Evolutionary conservation across 345 rosid genomes (phyloP), one percentile per base, ranked within the genome.

Genomic region (Punica granatum): DNA sequence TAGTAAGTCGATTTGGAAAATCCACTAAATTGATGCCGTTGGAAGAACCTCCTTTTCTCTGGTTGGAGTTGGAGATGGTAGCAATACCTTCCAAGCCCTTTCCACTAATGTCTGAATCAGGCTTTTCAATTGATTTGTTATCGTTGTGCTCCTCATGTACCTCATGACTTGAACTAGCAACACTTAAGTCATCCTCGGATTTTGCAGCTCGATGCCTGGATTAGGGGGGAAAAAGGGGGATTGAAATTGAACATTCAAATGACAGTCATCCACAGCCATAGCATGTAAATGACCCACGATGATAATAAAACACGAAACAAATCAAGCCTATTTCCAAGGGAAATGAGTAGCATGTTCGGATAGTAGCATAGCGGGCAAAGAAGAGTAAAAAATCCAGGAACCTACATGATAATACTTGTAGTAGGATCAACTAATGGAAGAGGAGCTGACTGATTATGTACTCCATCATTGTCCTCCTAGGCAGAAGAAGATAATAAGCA

Each of bases 181-280:
- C 65, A 69, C 85, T 76, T 60, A 79, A 82, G 65, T 94, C 96
- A 74, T 91, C 96, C 76, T 88, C 96, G 28, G 86, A 89, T 76
- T 77, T 91, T 54, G 84, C 89, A 63, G 60, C 30, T 71, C 71
- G 63, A 44, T 71, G 4, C 66, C 89, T 85, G 82, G 33, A 64
- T 67, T 74, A 71, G n/a, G n/a, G n/a, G n/a, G n/a, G 31, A 74
- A 74, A 68, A 59, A 26, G 31, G 16, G 59, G n/a, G n/a, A 56
- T 56, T 5, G 46, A 36, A 11, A 63, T 36, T 21, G n/a, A 36
- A 35, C 66, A 61, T 60, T 19, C n/a, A 62, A 34, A 63, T 35
- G 21, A 35, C 15, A 63, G 30, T 23, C 28, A 61, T 61, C n/a
- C 32, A 30, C 7, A 61, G 64, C 46, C 4, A 67, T 60, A 19